phyloP scores from a whole-genome alignment of 257 asterid species.

The Lithospermum erythrorhizon region DNA sequence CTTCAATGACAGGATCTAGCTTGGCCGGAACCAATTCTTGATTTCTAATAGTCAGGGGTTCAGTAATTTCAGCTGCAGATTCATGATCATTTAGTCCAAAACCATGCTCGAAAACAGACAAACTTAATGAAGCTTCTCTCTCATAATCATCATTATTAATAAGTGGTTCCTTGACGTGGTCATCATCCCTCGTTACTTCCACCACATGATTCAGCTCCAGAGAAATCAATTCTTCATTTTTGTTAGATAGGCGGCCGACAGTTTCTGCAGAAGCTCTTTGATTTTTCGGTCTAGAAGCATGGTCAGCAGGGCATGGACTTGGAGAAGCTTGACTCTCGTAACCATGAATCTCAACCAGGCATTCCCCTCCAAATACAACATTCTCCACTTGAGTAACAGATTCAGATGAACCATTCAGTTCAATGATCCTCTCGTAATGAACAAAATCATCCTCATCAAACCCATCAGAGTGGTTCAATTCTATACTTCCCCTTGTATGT shows the following conservation, averaged over 20 bases:
- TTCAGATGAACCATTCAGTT: not conserved
- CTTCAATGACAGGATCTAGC: constrained; percentile 5
- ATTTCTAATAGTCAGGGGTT: constrained; percentile 9
- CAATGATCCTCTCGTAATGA: constrained; percentile 6
- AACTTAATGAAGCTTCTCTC: constrained; percentile 6
- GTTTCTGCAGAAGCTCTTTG: constrained; percentile 6
- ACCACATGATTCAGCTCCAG: constrained; percentile 5
- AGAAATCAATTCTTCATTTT: constrained; percentile 5
- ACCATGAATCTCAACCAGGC: constrained; percentile 7
- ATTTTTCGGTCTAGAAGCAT: constrained; percentile 14
- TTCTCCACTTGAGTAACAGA: constrained; percentile 1
- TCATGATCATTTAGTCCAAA: constrained; percentile 12
- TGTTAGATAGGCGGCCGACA: constrained; percentile 10
- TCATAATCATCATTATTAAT: constrained; percentile 14
- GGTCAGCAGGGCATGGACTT: constrained; percentile 3
- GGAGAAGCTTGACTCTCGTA: constrained; percentile 13
- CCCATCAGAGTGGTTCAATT: not conserved
- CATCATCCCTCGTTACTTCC: not conserved
- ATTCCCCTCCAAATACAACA: constrained; percentile 2
- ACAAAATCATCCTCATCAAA: constrained; percentile 10
- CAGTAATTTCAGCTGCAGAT: constrained; percentile 9
- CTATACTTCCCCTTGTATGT: constrained; percentile 4
- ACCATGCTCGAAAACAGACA: constrained; percentile 5
- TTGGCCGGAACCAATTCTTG: constrained; percentile 10
- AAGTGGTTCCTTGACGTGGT: not conserved